Base-by-base conservation (phyloP, 768 basidiomycete species). In the Leccinum olivaceopallidum region DNA sequence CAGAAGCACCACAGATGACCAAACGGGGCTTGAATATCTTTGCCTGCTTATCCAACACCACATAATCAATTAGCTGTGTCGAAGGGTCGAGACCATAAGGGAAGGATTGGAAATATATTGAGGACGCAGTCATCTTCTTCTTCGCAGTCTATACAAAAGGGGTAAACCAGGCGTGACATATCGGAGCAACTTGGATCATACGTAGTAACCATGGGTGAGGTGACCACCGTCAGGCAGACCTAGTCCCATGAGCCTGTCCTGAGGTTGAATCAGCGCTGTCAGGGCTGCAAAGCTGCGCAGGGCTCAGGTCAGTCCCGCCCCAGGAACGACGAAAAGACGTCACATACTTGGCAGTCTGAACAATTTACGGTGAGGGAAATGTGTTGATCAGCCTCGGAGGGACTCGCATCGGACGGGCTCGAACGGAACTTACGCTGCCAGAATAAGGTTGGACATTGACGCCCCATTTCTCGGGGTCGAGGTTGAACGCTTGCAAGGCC, bases 381-480 rank as follows among this genome's bases (percentile, higher is more conserved):
- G 51, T 6, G 53, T 53, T 59, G 24, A 59, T 73, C 55, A 73
- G 64, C 60, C 28, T 30, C 4, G 10, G 49, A 9, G 9, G 6
- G 24, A 34, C 4, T 48, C 48, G 16, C 50, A 1, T 9, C 4
- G 10, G 20, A 60, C 10, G 55, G 34, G 84, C 2, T 7, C 3
- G 5, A n/a, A 59, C 18, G 55, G 36, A 85, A 85, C 89, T 74
- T 71, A 93, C 89, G 63, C 86, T 88, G 60, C 93, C 92, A 68
- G 95, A 97, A 78, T 98, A 99, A 7, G 97, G 97, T 77, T 99
- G 97, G 59, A 99, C 97, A 72, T 98, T 98, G 77, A 99, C 95
- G 67, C 96, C 96, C 97, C 97, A 98, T 76, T 88, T 85, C 53
- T 79, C 81, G 48, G 92, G 85, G 79, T 98, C 94, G 65, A 98